A percentile compares a stretch with the other conserved stretches of the same genome.
Conservation (phyloP, 495 filamentous ascomycete genomes). For the Aspergillus egyptiacus region DNA sequence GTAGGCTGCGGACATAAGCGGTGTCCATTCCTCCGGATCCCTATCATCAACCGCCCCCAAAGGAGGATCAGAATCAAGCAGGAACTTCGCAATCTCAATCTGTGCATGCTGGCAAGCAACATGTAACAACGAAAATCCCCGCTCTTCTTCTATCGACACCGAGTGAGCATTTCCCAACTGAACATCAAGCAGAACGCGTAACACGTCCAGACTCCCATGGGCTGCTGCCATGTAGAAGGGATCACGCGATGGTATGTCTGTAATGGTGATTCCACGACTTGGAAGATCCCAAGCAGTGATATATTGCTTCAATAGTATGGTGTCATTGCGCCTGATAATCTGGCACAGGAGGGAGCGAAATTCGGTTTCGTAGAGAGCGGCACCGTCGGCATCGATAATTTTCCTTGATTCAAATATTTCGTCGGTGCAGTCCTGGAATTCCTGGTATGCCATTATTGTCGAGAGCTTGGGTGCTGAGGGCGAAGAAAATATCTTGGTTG, state of each 20-base stretch:
- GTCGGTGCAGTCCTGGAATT: neutral
- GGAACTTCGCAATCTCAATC: neutral
- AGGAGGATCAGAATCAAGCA: neutral
- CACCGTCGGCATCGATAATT: neutral
- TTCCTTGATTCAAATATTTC: neutral
- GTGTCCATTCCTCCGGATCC: neutral
- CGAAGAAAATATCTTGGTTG: too few species aligned
- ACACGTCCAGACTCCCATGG: neutral
- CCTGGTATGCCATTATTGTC: constrained; percentile 1
- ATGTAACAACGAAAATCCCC: neutral
- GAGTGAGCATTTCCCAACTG: neutral
- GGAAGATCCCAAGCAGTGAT: neutral
- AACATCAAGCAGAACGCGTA: neutral
- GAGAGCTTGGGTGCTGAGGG: too few species aligned
- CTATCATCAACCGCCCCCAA: neutral
- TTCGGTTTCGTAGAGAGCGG: neutral
- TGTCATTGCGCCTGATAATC: neutral
- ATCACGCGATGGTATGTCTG: neutral
- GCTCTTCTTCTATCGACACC: neutral
- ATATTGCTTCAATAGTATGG: neutral
- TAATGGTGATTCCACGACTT: neutral
- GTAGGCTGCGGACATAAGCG: neutral
- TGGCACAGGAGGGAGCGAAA: neutral
- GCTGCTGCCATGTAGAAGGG: neutral
- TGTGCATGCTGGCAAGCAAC: neutral